Evolutionary conservation across 176 grass and related monocot genomes (phyloP), one percentile per base, ranked within the genome.

Genomic region (Tillandsia leiboldiana): DNA sequence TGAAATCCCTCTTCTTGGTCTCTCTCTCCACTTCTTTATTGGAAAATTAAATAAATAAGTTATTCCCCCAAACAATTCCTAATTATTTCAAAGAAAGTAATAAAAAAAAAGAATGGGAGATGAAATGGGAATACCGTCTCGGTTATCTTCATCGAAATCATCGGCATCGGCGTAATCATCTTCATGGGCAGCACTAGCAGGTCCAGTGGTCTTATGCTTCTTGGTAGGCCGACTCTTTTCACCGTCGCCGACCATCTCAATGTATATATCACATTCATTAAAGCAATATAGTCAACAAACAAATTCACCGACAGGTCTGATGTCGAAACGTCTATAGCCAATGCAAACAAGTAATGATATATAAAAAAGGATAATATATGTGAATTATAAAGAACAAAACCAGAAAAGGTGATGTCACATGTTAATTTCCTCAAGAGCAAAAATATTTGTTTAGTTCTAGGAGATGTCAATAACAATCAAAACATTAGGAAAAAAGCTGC

Each of bases 1-100:
- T 87, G 79, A 97, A 97, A 75, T 97, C 89, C 71, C 86, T 97
- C 77, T 92, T 92, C 81, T 97, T 97, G 13, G 83, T 79, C 71
- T 96, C 92, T 27, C 15, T 76, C 42, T 91, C 87, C 1, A 26
- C 86, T 82, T 68, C n/a, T 73, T 20, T n/a, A 71, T 59, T 62
- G 23, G 49, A 22, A 49, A 61, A 26, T 48, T 2, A 2, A 49
- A 48, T 2, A 8, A 20, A 4, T 22, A 68, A 57, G 29, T 29
- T 29, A 20, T 10, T 63, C 47, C 29, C 14, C 29, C 14, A 29
- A 20, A 75, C 27, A 29, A 12, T 33, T 5, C 3, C 9, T 10
- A 29, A 70, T 11, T 12, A 23, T 66, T 67, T 18, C 12, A 1
- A 2, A 20, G 49, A 9, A 57, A 56, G 12, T 8, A 18, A 10